Evolutionary conservation across 225 moss, liverwort and hornwort genomes (phyloP).

Genomic region (Asterella californica): DNA sequence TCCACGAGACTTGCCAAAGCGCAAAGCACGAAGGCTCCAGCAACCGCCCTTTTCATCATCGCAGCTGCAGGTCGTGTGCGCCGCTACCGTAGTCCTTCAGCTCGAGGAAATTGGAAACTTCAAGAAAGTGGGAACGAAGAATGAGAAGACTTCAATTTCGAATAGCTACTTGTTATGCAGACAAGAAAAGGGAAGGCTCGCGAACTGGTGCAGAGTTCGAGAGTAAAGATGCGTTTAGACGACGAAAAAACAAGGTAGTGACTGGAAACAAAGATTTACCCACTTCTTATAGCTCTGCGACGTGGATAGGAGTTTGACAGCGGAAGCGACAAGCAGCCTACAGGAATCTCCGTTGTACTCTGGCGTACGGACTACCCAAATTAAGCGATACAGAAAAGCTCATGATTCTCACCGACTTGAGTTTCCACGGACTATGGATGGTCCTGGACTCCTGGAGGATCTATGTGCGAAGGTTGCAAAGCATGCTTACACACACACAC

Average conservation of each 20-base stretch:
- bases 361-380: no score
- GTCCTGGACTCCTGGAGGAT: no score
- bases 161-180: no score
- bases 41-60: neutral
- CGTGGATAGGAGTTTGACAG: neutral
- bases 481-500: no score
- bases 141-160: no score
- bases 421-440: no score
- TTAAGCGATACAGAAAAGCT: no score
- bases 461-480: no score
- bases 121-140: neutral
- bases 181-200: no score
- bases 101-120: neutral
- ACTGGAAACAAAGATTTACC: neutral
- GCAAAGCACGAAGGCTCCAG: neutral
- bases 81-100: neutral
- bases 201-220: no score
- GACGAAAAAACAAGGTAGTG: neutral
- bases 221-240: no score
- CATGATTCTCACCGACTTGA: no score
- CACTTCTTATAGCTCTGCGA: neutral
- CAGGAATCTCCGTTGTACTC: neutral
- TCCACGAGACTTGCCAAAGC: conserved; percentile 26
- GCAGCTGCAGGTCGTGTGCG: neutral
- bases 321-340: neutral